Base-by-base conservation (phyloP, 2,329 filamentous ascomycete genomes). In the Akanthomyces lecanii region DNA sequence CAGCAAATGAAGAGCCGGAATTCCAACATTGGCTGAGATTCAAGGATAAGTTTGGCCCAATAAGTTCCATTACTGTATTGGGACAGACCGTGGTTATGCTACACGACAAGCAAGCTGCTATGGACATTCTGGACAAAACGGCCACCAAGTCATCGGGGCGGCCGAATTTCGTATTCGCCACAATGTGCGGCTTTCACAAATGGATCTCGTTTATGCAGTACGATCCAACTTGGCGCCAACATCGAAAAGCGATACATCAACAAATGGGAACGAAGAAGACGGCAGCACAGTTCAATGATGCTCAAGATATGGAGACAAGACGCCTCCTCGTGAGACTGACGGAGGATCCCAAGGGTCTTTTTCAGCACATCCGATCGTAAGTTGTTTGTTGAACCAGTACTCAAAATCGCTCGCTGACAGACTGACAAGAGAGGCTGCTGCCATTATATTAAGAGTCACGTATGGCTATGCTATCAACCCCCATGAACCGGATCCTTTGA, bases 81-180 rank as follows among this genome's bases (percentile, higher is more conserved):
- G 68, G 76, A 66, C 70, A 72, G 64, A 77, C 77, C 1, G 67
- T 79, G 12, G 65, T 81, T 36, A 67, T 81, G n/a, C 60, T 81
- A 0, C 72, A 80, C 63, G 77, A 78, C 61, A 67, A 70, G 60
- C 63, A 73, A 14, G 65, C 74, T 7, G 74, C 74, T 0, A 44
- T 67, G 12, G 74, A 78, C 3, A 68, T 80, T 3, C 65, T 80
- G 64, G 50, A 52, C 52, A 69, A 66, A 61, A 66, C 42, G 55
- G 65, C 66, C 52, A 47, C 59, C n/a, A 71, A 66, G 64, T 68
- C 63, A 44, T 71, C 67, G 3, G 57, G 44, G 36, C 64, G 64
- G 10, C 66, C 66, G n/a, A 57, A 33, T 23, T 61, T 60, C 12
- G n/a, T 25, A 6, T 67, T 69, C 18, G 65, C 57, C 6, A 58